phyloP scores from a whole-genome alignment of 2,329 filamentous ascomycete species.

The Xylaria sp. region DNA sequence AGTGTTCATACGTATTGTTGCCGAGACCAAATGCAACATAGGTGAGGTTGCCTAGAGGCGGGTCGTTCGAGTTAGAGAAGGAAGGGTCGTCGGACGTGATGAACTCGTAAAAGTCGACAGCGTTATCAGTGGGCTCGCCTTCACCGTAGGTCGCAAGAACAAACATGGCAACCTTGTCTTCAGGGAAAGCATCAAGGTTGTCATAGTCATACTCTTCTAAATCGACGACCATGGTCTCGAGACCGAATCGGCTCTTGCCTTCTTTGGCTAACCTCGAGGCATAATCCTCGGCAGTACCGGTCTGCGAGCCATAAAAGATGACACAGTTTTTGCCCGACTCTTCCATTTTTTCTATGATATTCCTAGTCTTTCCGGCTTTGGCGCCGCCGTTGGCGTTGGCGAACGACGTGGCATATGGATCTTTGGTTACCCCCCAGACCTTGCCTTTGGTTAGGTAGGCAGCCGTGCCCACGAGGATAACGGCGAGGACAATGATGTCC shows the following conservation, averaged over 20 bases:
- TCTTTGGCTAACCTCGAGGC: constrained; percentile 96
- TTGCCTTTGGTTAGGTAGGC: constrained; percentile 99
- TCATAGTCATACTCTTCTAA: constrained; percentile 98
- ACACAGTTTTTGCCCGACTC: constrained; percentile 97
- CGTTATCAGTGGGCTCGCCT: constrained; percentile 98
- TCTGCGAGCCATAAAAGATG: constrained; percentile 98
- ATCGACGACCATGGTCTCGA: constrained; percentile 98
- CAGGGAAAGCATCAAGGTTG: constrained; percentile 87
- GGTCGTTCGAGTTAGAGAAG: constrained; percentile 80
- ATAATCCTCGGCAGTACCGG: constrained; percentile 97
- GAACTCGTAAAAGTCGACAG: constrained; percentile 99
- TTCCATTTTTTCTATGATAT: constrained; percentile 96
- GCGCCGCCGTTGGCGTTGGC: constrained; percentile 73
- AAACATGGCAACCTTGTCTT: constrained; percentile 94
- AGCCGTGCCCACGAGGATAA: constrained; percentile 84
- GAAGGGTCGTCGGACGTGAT: constrained; percentile 81
- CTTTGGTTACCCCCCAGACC: constrained; percentile 88
- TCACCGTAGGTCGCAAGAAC: constrained; percentile 97
- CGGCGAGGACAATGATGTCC: constrained; percentile 90
- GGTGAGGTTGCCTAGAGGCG: constrained; percentile 83
- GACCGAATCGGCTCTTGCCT: constrained; percentile 92
- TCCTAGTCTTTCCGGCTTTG: constrained; percentile 86
- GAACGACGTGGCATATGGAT: constrained; percentile 85
- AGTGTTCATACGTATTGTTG: constrained; percentile 99
- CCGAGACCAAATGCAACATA: constrained; percentile 96